Base-by-base conservation (phyloP, 208 protist species). In the Porcisia deanei region DNA sequence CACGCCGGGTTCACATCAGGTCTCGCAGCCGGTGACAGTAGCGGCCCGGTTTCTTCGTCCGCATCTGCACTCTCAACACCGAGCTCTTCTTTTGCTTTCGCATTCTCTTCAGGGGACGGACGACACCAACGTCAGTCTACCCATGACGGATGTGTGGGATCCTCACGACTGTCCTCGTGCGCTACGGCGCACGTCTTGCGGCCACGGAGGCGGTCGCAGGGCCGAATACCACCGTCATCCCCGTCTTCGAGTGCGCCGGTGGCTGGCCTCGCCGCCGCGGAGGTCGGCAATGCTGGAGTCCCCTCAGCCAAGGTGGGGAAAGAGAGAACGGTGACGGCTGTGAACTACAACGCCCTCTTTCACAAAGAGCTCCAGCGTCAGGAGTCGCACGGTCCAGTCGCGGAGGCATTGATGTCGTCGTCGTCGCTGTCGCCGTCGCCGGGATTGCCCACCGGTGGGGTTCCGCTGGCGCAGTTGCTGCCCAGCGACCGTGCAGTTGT, bases 281-380 rank as follows among this genome's bases (percentile, higher is more conserved):
- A 20, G 25, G 49, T 39, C 12, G 20, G 55, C 54, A 14, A 52
- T 45, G 49, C 54, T 25, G 37, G 30, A 6, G 49, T 18, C 9
- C 22, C 30, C 16, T 7, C 7, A 12, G n/a, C 3, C 41, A 75
- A 71, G 30, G 18, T 25, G 0, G 58, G 60, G 1, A 25, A 65
- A 39, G 41, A 63, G n/a, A 82, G 75, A 47, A 65, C 55, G 18
- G 57, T 59, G 30, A 30, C 49, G 10, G 75, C 82, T 41, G 81
- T 81, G 30, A 88, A 88, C 76, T 88, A 88, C 85, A 88, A 88
- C 63, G 81, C 77, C 1, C 72, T 88, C 1, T 70, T 86, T 25
- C 73, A 81, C 3, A 55, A 69, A 54, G 79, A 83, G 52, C 64
- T 34, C 34, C 65, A 61, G 60, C 75, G 37, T 57, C 68, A 34